A percentile compares a stretch with the other conserved stretches of the same genome.
phyloP scores from a whole-genome alignment of 139 green algal species.

The Eudorina sp. region DNA sequence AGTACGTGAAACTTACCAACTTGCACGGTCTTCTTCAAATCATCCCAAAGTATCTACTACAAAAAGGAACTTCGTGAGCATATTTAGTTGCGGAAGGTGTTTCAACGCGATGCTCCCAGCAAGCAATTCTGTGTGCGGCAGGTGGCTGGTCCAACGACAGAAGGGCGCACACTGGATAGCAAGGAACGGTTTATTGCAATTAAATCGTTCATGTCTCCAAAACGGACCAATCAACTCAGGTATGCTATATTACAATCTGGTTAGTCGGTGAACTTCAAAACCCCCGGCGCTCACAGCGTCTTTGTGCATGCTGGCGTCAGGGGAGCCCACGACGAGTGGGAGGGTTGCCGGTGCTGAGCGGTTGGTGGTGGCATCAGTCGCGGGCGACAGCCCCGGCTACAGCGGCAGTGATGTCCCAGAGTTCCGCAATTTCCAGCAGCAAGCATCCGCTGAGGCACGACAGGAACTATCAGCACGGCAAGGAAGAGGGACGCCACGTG shows the following conservation, averaged over 20 bases:
- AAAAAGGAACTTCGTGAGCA: no score
- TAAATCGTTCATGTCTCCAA: no score
- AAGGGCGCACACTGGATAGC: no score
- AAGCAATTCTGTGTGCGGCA: neutral
- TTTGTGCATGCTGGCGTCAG: neutral
- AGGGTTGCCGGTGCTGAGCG: neutral
- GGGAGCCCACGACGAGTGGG: neutral
- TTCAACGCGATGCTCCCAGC: neutral
- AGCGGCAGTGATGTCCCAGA: neutral
- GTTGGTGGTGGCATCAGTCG: neutral
- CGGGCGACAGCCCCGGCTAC: neutral
- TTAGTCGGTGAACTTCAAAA: no score
- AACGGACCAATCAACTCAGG: no score
- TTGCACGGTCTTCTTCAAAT: no score
- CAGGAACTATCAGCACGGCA: neutral
- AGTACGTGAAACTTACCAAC: no score
- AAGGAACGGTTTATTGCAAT: no score
- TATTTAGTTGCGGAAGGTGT: no score
- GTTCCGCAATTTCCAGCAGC: slow-evolving; percentile 16
- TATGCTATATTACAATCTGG: no score
- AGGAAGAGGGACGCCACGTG: neutral
- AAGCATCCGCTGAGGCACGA: neutral
- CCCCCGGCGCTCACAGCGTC: neutral
- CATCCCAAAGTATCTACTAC: no score
- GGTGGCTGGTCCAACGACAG: no score